phyloP scores from a whole-genome alignment of 2,329 filamentous ascomycete species.

The Claviceps cyperi region DNA sequence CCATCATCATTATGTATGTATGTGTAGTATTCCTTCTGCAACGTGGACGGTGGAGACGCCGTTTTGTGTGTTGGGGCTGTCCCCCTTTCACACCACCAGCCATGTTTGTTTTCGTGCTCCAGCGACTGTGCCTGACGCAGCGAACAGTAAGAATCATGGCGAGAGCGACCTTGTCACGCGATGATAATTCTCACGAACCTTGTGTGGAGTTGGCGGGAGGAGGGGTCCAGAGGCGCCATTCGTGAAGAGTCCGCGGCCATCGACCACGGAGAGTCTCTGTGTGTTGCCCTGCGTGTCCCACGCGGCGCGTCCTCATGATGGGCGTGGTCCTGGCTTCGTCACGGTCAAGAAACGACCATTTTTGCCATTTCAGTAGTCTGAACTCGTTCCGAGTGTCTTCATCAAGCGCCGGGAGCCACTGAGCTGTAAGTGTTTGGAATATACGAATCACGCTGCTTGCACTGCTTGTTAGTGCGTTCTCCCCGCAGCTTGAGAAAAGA shows the following conservation, averaged over 20 bases:
- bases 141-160: conserved; percentile 50
- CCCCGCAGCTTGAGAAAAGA: conserved; percentile 9
- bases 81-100: background rate
- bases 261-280: no score
- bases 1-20: no score
- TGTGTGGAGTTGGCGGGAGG: conserved; percentile 22
- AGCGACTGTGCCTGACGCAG: conserved; percentile 30
- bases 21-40: background rate
- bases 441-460: conserved; percentile 6
- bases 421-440: conserved; percentile 35
- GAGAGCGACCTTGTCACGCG: conserved; percentile 48
- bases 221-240: no score
- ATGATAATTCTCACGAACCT: conserved; percentile 61
- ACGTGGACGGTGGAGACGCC: background rate
- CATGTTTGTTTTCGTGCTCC: background rate
- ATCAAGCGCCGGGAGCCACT: conserved; percentile 39
- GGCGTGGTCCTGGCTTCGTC: conserved; percentile 44
- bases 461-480: background rate
- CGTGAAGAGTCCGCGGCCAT: no score
- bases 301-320: conserved; percentile 45
- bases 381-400: conserved; percentile 45
- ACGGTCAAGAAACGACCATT: conserved; percentile 47
- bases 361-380: conserved; percentile 37
- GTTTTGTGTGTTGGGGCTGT: background rate
- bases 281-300: conserved; percentile 22